Conservation (phyloP, 2,329 filamentous ascomycete species). For the Cercospora zeina region DNA sequence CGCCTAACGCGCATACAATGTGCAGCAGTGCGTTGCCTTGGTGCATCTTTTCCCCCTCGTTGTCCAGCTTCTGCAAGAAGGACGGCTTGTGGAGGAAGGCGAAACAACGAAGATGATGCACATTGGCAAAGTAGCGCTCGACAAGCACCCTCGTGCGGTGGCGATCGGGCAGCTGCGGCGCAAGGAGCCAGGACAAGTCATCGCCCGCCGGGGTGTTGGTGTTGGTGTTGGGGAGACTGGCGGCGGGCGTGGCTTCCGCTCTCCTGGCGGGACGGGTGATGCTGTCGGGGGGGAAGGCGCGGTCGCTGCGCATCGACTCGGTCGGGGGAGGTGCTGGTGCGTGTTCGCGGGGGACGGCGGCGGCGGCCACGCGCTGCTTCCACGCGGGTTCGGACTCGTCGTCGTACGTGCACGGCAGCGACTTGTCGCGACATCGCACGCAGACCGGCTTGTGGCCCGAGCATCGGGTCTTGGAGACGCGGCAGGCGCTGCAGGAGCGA, state of each 20-base stretch:
- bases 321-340: constrained; percentile 15
- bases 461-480: constrained; percentile 31
- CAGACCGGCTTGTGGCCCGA: constrained; percentile 31
- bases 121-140: constrained; percentile 32
- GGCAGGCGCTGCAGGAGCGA: constrained; percentile 29
- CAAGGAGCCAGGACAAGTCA: constrained; percentile 27
- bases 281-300: constrained; percentile 19
- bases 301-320: constrained; percentile 16
- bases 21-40: constrained; percentile 29
- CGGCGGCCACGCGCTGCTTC: constrained; percentile 30
- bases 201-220: constrained; percentile 18
- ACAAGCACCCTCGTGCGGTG: constrained; percentile 26
- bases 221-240: not conserved
- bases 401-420: constrained; percentile 28
- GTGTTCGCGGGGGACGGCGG: constrained; percentile 15
- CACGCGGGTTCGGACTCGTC: constrained; percentile 32
- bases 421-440: constrained; percentile 29
- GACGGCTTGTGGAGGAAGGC: constrained; percentile 33
- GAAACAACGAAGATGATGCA: constrained; percentile 32
- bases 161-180: constrained; percentile 26
- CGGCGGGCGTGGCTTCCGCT: constrained; percentile 24
- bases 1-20: constrained; percentile 32
- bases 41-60: constrained; percentile 27
- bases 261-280: constrained; percentile 20
- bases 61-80: constrained; percentile 31